Evolutionary conservation across 2,329 filamentous ascomycete genomes (phyloP), one percentile per base, ranked within the genome.

Genomic region (Passalora sequoiae): DNA sequence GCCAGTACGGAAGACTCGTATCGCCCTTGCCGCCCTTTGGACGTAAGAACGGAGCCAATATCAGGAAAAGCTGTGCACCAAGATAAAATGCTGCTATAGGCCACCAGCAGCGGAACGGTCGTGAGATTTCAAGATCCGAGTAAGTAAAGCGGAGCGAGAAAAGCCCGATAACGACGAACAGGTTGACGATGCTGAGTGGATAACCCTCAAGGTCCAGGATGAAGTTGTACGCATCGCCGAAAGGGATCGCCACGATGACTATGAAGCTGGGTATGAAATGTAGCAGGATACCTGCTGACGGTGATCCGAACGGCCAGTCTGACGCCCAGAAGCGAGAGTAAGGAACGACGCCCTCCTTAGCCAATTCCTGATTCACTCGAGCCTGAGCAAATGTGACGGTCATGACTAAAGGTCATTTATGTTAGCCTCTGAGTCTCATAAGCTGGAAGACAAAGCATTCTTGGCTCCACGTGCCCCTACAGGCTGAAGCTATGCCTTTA

Each of bases 141-240:
- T 76, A 69, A 46, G 71, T 74, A 42, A 68, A 70, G 0, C 83
- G 74, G 4, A 88, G 67, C 63, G 77, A 74, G 0, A 86, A 54
- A 0, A 86, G 66, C 0, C 82, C 81, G 6, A 72, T 51, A 0
- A 76, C 75, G 0, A 78, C 66, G 1, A 78, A 76, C 1, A 85
- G 60, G 0, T 72, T 72, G 43, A 81, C 74, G 9, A 85, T 67
- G 44, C 83, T 77, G 0, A 71, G 77, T 0, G 81, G 77, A 50
- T 86, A 86, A 0, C 78, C 81, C 56, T 86, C 82, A 0, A 86
- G 76, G 32, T 86, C 81, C 0, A 86, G 66, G 22, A 87, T 66
- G 52, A 82, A 82, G 46, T 77, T 74, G 58, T 83, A 83, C 0
- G 80, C 80, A 56, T 83, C 79, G 1, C 80, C 79, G 1, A 76